phyloP scores from a whole-genome alignment of 208 protist species.

The Angomonas desouzai region DNA sequence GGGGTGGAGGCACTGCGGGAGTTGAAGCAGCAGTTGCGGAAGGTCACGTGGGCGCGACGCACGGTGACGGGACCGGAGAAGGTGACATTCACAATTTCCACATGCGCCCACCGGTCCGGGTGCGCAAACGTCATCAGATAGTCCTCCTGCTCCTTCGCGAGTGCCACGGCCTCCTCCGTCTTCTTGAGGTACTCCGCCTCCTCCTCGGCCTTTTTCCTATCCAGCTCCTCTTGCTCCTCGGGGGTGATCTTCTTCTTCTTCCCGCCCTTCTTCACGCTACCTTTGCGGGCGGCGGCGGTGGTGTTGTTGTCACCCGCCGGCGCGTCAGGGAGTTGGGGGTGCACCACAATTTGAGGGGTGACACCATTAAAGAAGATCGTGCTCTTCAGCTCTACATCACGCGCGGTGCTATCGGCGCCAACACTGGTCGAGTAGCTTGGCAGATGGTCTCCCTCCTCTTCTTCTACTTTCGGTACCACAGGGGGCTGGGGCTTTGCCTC shows the following conservation, averaged over 20 bases:
- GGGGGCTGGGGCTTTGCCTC: neutral
- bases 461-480: conserved; percentile 14
- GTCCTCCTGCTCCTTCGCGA: conserved; percentile 61
- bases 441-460: conserved; percentile 17
- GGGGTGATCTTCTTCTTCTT: conserved; percentile 58
- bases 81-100: conserved; percentile 66
- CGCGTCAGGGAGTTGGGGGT: conserved; percentile 44
- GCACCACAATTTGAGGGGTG: conserved; percentile 63
- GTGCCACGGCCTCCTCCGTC: conserved; percentile 55
- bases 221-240: conserved; percentile 64
- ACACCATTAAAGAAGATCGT: conserved; percentile 49
- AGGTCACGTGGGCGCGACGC: conserved; percentile 68
- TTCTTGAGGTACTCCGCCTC: conserved; percentile 51
- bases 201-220: conserved; percentile 50
- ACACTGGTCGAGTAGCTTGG: conserved; percentile 17
- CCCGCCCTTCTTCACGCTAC: conserved; percentile 14
- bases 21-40: conserved; percentile 77
- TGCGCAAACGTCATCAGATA: conserved; percentile 83
- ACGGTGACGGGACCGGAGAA: conserved; percentile 72
- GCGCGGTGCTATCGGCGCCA: conserved; percentile 37
- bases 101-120: conserved; percentile 64
- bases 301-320: conserved; percentile 24
- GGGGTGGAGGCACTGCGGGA: conserved; percentile 16
- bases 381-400: conserved; percentile 45
- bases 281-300: conserved; percentile 19